Percentiles rank a stretch among this genome's conserved stretches.
phyloP scores from a whole-genome alignment of 2,329 filamentous ascomycete genomes.

The Aotearoamyces nothofagi region DNA sequence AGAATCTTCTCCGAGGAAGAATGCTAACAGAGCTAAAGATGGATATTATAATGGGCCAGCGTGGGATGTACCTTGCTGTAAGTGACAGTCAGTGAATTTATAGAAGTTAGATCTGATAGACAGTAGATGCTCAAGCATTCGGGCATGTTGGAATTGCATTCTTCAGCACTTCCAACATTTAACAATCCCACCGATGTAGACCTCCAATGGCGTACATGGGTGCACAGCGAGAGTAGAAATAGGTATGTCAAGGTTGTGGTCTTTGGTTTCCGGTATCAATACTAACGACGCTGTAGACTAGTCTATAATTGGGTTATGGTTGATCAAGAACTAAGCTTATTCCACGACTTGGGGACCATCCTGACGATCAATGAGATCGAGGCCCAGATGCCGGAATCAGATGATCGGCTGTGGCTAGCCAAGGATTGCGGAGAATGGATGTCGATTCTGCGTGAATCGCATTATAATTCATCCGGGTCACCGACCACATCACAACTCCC shows the following conservation, averaged over 20 bases:
- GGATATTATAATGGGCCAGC: slow-evolving; percentile 62
- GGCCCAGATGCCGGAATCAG: slow-evolving; percentile 43
- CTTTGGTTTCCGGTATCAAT: not conserved
- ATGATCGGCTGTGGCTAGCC: slow-evolving; percentile 49
- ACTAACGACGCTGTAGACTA: no score
- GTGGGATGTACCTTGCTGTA: slow-evolving; percentile 55
- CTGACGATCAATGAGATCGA: slow-evolving; percentile 51
- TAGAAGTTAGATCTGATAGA: not conserved
- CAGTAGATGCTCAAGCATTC: slow-evolving; percentile 51
- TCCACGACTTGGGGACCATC: slow-evolving; percentile 46
- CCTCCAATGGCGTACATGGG: slow-evolving; percentile 48
- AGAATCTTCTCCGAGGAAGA: no score
- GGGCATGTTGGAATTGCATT: slow-evolving; percentile 43
- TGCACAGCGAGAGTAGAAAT: slow-evolving; percentile 46
- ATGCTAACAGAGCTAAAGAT: no score
- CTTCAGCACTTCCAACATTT: slow-evolving; percentile 27
- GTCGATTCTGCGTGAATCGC: no score
- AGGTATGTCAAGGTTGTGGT: slow-evolving; percentile 27
- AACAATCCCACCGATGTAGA: slow-evolving; percentile 27
- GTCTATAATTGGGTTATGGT: slow-evolving; percentile 66
- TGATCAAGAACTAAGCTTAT: slow-evolving; percentile 55
- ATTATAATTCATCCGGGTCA: no score
- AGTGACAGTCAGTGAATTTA: slow-evolving; percentile 13
- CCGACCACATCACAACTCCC: slow-evolving; percentile 34
- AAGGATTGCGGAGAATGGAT: slow-evolving; percentile 43